These are phyloP conservation scores for Chlorella sp. DNA, from an alignment of 139 green algal species.

Conservation along the genomic window DNA sequence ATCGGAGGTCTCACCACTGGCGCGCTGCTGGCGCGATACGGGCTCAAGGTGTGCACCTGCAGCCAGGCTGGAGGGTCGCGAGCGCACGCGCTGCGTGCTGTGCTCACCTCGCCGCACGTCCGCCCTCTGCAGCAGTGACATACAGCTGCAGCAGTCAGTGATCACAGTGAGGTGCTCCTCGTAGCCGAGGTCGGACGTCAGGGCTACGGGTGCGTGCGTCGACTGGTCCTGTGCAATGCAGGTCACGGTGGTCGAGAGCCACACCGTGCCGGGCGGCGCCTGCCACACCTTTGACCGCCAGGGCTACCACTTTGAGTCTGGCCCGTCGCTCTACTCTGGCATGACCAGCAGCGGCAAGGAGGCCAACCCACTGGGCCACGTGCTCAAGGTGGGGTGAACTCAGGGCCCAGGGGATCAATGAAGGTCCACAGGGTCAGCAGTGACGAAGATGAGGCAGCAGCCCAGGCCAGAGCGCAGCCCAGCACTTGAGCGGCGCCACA, in stretches of 20 bases:
- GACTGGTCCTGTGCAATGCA: conserved; percentile 9
- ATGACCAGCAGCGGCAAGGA: conserved; percentile 24
- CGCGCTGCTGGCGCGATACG: conserved; percentile 80
- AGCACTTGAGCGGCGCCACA: too few species aligned
- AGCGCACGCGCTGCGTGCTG: neutral
- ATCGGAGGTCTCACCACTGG: conserved; percentile 83
- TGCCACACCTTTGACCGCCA: conserved; percentile 70
- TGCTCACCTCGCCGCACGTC: neutral
- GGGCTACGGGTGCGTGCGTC: too few species aligned
- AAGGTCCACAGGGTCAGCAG: too few species aligned
- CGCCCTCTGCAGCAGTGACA: neutral
- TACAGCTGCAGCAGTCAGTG: neutral
- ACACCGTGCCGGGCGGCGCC: conserved; percentile 75
- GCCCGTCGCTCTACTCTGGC: conserved; percentile 45
- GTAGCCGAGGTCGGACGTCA: too few species aligned
- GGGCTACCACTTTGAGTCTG: conserved; percentile 85
- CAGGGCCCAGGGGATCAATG: too few species aligned
- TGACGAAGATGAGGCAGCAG: too few species aligned
- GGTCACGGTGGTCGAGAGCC: conserved; percentile 76
- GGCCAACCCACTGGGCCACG: conserved; percentile 78
- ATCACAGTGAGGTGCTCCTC: too few species aligned
- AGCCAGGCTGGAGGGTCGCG: neutral
- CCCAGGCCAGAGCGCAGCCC: too few species aligned
- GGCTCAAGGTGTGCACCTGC: conserved; percentile 50
- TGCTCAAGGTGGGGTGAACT: conserved; percentile 61